A percentile compares a stretch with the other conserved stretches of the same genome.
These are phyloP conservation scores for Myochromella boudieri DNA, from an alignment of 768 basidiomycete genomes.

Conservation along the genomic window DNA sequence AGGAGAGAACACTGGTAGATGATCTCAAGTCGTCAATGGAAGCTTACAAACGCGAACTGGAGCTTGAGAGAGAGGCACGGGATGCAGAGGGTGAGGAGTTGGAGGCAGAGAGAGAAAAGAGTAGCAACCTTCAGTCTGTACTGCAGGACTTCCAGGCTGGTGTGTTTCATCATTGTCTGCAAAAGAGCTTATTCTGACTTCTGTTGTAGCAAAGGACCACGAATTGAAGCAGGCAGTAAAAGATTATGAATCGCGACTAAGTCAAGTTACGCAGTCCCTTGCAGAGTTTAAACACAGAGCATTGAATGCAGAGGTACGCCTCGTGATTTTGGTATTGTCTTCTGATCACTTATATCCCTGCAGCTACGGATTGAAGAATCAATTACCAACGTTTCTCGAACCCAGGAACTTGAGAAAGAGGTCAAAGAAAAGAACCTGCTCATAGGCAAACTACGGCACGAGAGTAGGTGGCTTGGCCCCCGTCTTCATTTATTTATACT, in stretches of 20 bases:
- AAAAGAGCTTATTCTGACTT: constrained; percentile 12
- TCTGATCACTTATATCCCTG: too few species aligned
- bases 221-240: constrained; percentile 85
- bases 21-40: constrained; percentile 62
- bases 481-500: neutral
- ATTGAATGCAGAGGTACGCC: constrained; percentile 74
- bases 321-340: neutral
- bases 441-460: constrained; percentile 93
- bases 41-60: constrained; percentile 60
- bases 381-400: constrained; percentile 60
- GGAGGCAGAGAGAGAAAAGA: constrained; percentile 70
- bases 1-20: constrained; percentile 73
- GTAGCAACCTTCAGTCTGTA: constrained; percentile 85
- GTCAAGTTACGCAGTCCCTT: constrained; percentile 67
- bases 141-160: constrained; percentile 94
- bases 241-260: constrained; percentile 77
- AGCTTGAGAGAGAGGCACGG: constrained; percentile 60
- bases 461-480: constrained; percentile 55
- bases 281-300: constrained; percentile 93
- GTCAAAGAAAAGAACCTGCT: constrained; percentile 94
- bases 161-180: constrained; percentile 35
- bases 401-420: constrained; percentile 80
- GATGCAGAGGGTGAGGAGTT: constrained; percentile 57
- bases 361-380: constrained; percentile 78
- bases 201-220: constrained; percentile 74